phyloP scores from a whole-genome alignment of 169 alveolate genomes.

The Fabrea salina region DNA sequence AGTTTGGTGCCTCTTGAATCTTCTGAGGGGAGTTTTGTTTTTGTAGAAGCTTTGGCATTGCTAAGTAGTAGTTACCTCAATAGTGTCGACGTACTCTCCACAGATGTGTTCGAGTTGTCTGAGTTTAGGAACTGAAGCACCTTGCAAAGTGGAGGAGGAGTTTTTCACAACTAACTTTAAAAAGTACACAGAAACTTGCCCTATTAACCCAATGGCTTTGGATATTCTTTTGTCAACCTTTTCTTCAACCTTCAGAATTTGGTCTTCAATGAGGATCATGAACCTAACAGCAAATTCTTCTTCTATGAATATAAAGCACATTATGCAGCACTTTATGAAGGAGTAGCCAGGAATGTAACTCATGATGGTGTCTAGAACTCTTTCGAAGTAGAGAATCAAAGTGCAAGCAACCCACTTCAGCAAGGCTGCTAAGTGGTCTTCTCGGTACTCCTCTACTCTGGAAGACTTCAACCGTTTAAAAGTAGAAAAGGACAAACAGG shows the following conservation, averaged over 20 bases:
- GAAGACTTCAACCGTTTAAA: not conserved
- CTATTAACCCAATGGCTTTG: too few species aligned
- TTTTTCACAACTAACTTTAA: too few species aligned
- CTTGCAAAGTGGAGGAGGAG: too few species aligned
- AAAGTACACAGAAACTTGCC: too few species aligned
- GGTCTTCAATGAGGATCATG: not conserved
- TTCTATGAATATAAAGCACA: not conserved
- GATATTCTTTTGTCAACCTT: too few species aligned
- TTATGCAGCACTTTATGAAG: not conserved
- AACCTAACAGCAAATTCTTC: not conserved
- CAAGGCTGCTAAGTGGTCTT: conserved; percentile 1
- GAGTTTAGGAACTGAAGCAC: too few species aligned
- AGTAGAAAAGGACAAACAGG: not conserved
- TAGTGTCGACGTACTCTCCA: too few species aligned
- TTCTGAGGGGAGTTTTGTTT: too few species aligned
- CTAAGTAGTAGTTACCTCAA: too few species aligned
- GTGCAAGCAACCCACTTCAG: conserved; percentile 31
- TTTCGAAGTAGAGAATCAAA: not conserved
- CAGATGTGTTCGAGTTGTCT: too few species aligned
- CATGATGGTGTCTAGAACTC: not conserved
- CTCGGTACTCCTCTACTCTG: not conserved
- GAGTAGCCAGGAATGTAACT: conserved; percentile 13
- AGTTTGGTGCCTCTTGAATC: too few species aligned
- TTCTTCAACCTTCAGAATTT: conserved; percentile 11
- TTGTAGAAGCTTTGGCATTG: too few species aligned